Evolutionary conservation across 1,284 basidiomycete genomes (phyloP), one percentile per base, ranked within the genome.

Genomic region (Tilletia setariae): DNA sequence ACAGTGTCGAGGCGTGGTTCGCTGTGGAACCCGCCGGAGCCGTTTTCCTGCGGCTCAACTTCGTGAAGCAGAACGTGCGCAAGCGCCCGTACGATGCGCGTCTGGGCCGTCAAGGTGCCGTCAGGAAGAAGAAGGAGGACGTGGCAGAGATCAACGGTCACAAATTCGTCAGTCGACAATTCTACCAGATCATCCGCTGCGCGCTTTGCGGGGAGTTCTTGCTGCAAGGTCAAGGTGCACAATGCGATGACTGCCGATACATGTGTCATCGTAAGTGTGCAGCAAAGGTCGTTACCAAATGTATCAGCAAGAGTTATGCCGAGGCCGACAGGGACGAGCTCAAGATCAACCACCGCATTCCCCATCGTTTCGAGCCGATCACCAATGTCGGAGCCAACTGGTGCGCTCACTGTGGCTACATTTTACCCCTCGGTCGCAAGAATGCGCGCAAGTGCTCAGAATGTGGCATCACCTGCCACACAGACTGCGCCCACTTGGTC

Each of bases 131-230:
- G 81, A 97, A 97, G 85, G 95, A 91, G 77, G 95, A 98, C 84
- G 91, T 98, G 13, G 93, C 96, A 84, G 94, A 98, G 84, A 97
- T 98, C 92, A 98, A 98, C 82, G 96, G 96, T 2, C 96, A 99
- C 86, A 93, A 96, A 84, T 99, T 99, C 82, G 88, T 98, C 65
- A 92, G 94, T 79, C 89, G 90, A 66, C 96, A 98, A 84, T 99
- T 99, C 86, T 98, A 98, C 84, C 94, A 97, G 84, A 82, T 84
- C 68, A 96, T 99, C 86, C 88, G 97, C 68, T 98, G 96, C 83
- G 96, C 96, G 0, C 93, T 97, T 83, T 99, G 96, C 85, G 91
- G 90, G 84, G 95, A 98, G 79, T 96, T 98, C 85, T 86, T 98
- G 74, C 90, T 98, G 83, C 98, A 98, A 72, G 96, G 94, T 2